Base-by-base conservation (phyloP, 2,329 filamentous ascomycete species). In the Stenocarpella maydis region DNA sequence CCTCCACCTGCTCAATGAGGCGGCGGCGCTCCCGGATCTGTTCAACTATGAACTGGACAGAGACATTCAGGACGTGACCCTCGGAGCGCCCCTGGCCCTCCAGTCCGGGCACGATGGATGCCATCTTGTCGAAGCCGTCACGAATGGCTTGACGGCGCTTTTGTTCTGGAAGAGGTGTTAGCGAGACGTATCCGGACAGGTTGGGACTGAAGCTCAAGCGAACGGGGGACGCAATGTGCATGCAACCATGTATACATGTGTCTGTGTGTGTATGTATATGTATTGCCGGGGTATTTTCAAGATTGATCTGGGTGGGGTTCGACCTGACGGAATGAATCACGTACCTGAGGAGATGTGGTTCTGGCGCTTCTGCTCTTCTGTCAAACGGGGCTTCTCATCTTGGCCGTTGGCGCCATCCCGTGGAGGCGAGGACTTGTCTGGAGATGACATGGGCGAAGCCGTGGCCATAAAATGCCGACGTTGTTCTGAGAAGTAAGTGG, bases 41-140 rank as follows among this genome's bases (percentile, higher is more conserved):
- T 71, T 88, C 81, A 50, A 84, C 84, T 76, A 92, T 90, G 72
- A 85, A 91, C 17, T 91, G 88, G 37, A 92, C 87, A 0, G 91
- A 92, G 73, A 87, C 87, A 72, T 90, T 88, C 26, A 97, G 84
- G n/a, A 97, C 93, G 21, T 94, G 85, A 34, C 92, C 93, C 79
- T 97, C 94, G 72, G 93, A 96, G 54, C 94, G 89, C 1, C 92
- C 94, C 76, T 95, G 92, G 0, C 94, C 94, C 75, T 93, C 88
- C 65, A 97, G 85, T 0, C 92, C 93, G 0, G 94, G 94, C 1
- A 97, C 93, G 39, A 97, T 85, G 65, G 90, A 88, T 19, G 92
- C 92, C 31, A 97, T 86, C 41, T 90, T 87, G 78, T 97, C 93
- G 78, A 97, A 97, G 68, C 92, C 93, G 69, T 93, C 90, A 55